Evolutionary conservation across 495 filamentous ascomycete species (phyloP), one percentile per base, ranked within the genome.

Genomic region (Podospora pseudocomata): DNA sequence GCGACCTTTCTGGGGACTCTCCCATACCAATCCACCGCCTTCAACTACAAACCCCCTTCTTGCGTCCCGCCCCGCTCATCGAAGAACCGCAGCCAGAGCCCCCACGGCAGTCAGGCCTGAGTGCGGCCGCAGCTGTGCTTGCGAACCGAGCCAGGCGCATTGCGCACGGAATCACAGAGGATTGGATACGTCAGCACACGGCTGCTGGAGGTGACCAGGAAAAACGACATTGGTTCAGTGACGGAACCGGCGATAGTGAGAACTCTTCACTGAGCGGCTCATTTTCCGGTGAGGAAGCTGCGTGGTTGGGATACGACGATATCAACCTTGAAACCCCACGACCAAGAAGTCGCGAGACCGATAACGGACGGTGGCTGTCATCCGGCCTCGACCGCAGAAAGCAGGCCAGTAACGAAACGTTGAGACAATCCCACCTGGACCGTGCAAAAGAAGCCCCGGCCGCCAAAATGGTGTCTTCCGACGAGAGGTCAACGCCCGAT

Each of bases 161-260:
- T 70, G 77, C 85, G 53, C 78, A 85, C 73, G 89, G 90, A 57
- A 87, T 91, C 65, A 92, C 89, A 1, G 86, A 91, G 73, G 89
- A 90, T 80, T 92, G 90, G 90, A 90, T 92, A 68, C 87, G 90
- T 54, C 88, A 90, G 70, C 90, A 91, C 70, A 87, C 90, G 6
- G 84, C 86, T 11, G 83, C 85, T 69, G 86, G 87, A 70, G 81
- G 80, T 56, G 78, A 84, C 55, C 85, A 86, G 64, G 90, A 92
- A 75, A 83, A 85, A 64, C 85, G 84, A 54, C 87, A 90, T 75
- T 92, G 90, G 90, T 77, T 90, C 57, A 92, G 89, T 72, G 90
- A 92, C 89, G 88, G 89, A 69, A 85, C 86, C 28, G 88, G 86
- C 72, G 85, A 85, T 70, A 86, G 82, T 77, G 86, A 86, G 81